phyloP scores from a whole-genome alignment of 495 filamentous ascomycete genomes.

The Letharia columbiana region DNA sequence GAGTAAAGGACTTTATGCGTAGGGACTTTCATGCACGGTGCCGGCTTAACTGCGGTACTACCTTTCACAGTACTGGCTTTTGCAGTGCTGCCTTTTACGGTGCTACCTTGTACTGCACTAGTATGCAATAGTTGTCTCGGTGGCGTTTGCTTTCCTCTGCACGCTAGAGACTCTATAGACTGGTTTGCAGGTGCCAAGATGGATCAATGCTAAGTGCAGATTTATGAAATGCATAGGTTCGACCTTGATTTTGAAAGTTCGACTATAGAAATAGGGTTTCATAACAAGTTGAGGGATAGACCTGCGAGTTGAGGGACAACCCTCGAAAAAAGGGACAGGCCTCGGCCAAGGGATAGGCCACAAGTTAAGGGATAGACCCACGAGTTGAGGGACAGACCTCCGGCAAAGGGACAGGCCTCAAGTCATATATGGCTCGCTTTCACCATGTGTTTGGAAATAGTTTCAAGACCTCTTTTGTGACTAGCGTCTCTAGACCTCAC shows the following conservation, averaged over 20 bases:
- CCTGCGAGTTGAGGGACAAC: background rate
- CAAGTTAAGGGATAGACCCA: background rate
- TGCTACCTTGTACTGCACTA: background rate
- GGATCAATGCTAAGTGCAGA: too few species aligned
- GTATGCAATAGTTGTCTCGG: too few species aligned
- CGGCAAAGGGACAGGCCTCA: background rate
- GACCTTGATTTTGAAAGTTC: too few species aligned
- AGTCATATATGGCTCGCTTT: background rate
- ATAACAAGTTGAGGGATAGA: background rate
- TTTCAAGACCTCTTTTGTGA: too few species aligned
- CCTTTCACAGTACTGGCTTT: background rate
- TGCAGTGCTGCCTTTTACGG: background rate
- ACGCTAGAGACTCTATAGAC: too few species aligned
- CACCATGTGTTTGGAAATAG: background rate
- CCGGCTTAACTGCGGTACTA: background rate
- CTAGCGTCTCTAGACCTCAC: too few species aligned
- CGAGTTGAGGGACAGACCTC: too few species aligned
- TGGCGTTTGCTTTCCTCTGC: too few species aligned
- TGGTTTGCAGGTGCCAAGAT: too few species aligned
- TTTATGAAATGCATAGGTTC: too few species aligned
- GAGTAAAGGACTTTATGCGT: conserved; percentile 26
- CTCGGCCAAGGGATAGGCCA: background rate
- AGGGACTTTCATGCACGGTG: background rate
- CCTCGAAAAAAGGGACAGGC: background rate
- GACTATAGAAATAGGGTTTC: too few species aligned